These are phyloP conservation scores for Pseudogymnoascus sp. DNA, from an alignment of 2,329 filamentous ascomycete species.

Conservation along the genomic window DNA sequence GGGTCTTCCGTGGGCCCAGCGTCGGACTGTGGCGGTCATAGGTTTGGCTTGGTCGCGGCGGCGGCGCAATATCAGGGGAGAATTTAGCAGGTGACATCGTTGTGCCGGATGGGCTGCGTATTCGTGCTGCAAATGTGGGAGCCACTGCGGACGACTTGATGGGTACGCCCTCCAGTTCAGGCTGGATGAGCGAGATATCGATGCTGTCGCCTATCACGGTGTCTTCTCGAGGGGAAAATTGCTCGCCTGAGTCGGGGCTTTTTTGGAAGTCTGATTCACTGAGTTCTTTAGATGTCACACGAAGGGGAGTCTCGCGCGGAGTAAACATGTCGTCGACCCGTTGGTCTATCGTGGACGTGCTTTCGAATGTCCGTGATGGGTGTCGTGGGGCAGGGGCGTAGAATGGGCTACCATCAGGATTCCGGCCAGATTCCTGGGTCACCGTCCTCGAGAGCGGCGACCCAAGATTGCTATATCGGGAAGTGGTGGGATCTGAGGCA, in stretches of 20 bases:
- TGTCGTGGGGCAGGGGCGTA: constrained; percentile 29
- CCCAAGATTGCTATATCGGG: background rate
- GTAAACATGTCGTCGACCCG: constrained; percentile 24
- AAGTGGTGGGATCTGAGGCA: background rate
- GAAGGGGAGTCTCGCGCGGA: constrained; percentile 22
- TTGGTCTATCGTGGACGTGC: constrained; percentile 17
- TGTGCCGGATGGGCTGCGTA: constrained; percentile 21
- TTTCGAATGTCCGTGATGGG: constrained; percentile 25
- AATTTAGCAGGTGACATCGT: constrained; percentile 21
- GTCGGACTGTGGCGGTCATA: background rate
- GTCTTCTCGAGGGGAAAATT: constrained; percentile 17
- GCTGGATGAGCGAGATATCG: constrained; percentile 51
- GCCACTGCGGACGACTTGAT: constrained; percentile 47
- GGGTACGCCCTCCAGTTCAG: constrained; percentile 52
- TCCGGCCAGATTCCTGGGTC: constrained; percentile 29
- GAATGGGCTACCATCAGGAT: constrained; percentile 28
- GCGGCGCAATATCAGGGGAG: constrained; percentile 19
- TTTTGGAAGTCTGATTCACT: constrained; percentile 25
- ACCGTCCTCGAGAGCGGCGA: constrained; percentile 12
- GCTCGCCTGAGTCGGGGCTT: constrained; percentile 6
- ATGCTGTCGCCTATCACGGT: constrained; percentile 35
- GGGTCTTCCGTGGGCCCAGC: constrained; percentile 10
- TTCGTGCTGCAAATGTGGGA: constrained; percentile 25
- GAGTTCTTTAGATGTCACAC: constrained; percentile 26
- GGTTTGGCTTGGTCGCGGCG: constrained; percentile 16